Base-by-base conservation (phyloP, 208 protist species). In the Wallacemonas sp. region DNA sequence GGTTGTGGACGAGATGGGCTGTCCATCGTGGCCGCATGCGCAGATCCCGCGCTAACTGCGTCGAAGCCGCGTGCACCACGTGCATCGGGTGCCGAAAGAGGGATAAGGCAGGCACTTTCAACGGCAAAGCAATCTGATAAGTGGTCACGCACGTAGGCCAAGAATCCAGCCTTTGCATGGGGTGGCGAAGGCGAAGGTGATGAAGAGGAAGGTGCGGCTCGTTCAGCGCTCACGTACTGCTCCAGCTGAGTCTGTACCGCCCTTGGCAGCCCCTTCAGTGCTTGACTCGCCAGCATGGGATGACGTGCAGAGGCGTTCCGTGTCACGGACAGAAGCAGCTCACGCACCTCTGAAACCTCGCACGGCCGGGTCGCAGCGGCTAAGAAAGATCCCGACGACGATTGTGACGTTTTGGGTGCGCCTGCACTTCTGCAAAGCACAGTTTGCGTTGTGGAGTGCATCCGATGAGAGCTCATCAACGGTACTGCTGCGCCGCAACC, bases 261-360 rank as follows among this genome's bases (percentile, higher is more conserved):
- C 8, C 11, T 27, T 1, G 72, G 72, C 22, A 77, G 49, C 19
- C 42, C 49, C 11, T 34, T 34, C 8, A 66, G 36, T 2, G 53
- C 58, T 21, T 83, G 58, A 5, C 62, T 59, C 8, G 66, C 72
- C 1, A 68, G 55, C 19, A 59, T 59, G n/a, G 76, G 66, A 22
- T 68, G 2, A 41, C 66, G 46, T 12, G 59, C 54, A 14, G 54
- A n/a, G 21, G 58, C 55, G 12, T 34, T 66, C 2, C 54, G 63
- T 11, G 83, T 12, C 82, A 72, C 5, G 78, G 51, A 58, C 28
- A 82, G 63, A 21, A 90, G 62, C 14, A 91, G 28, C 28, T 72
- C 81, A 12, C 76, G 63, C 27, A 91, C 71, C 60, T 91, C 84
- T 72, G 76, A 88, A 30, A 75, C 79, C 11, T 73, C 77, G 60